Evolutionary conservation across 2,329 filamentous ascomycete genomes (phyloP), one percentile per base, ranked within the genome.

Genomic region (Pseudocercospora macadamiae): DNA sequence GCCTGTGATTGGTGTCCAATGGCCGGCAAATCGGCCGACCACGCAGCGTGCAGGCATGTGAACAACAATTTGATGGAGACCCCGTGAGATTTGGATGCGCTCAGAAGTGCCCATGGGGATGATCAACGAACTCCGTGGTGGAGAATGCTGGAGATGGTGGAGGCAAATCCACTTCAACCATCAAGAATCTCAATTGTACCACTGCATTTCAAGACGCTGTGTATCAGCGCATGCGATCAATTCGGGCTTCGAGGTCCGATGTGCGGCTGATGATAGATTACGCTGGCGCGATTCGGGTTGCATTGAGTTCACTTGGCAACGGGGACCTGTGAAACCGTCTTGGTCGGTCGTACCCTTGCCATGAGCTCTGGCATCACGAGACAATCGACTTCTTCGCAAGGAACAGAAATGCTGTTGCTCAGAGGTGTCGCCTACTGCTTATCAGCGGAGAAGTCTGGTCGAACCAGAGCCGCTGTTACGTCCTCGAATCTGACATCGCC

Each of bases 311-410:
- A 12, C 37, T 42, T 42, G 37, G 37, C 37, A 21, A 42, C 37
- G 3, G 36, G 36, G 36, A 18, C n/a, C n/a, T n/a, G 34, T 14
- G 36, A 16, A 16, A 19, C 16, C 16, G 21, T 39, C 16, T n/a
- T 39, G 36, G 36, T 39, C 21, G 36, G 37, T n/a, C n/a, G n/a
- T n/a, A 47, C 42, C 42, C 42, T 25, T 47, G 42, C 26, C 42
- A 47, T 21, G 26, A 47, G 42, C 42, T 47, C 23, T 47, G 8
- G 23, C 42, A 26, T 47, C 42, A 47, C 23, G 12, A 47, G 42
- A 14, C 26, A 21, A n/a, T 18, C 9, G 19, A 10, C 10, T 10
- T 23, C 10, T 21, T 10, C 21, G 10, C 14, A 14, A 25, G 42
- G 16, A 19, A 25, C 23, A 18, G 23, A 14, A 47, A 16, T 7